These are phyloP conservation scores for Rhododendron kiyosumense DNA, from an alignment of 148 eudicot genomes.

Conservation along the genomic window DNA sequence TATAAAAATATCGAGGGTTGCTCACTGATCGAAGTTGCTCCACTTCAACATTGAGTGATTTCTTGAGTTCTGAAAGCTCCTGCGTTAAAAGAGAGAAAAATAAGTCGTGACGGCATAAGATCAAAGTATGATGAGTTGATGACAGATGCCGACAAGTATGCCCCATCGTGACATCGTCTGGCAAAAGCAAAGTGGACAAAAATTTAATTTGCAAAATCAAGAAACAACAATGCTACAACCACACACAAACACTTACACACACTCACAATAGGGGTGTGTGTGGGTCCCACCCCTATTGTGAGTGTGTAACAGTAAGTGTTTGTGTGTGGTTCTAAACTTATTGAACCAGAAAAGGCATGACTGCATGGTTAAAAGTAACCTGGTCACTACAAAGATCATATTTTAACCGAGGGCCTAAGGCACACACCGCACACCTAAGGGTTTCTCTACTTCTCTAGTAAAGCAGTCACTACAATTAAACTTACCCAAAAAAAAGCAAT, in stretches of 20 bases:
- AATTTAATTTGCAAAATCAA: neutral
- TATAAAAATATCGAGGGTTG: neutral
- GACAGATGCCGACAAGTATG: neutral
- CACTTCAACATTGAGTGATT: constrained; percentile 80
- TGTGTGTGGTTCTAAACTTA: too few species aligned
- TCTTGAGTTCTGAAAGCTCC: constrained; percentile 86
- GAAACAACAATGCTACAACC: too few species aligned
- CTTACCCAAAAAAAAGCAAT: too few species aligned
- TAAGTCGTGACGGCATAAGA: neutral
- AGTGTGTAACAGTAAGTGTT: too few species aligned
- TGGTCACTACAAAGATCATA: neutral
- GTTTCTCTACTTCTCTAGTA: neutral
- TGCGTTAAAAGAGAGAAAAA: constrained; percentile 18
- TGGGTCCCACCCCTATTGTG: too few species aligned
- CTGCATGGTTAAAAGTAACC: neutral
- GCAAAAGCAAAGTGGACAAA: neutral
- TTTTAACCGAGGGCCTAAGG: neutral
- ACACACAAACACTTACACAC: too few species aligned
- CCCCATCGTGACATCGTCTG: neutral
- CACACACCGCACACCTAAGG: neutral
- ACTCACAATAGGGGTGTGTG: too few species aligned
- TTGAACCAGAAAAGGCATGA: neutral
- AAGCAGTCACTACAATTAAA: neutral
- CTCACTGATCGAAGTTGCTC: constrained; percentile 83
- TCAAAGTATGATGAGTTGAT: too few species aligned